Conservation (phyloP, 1,284 basidiomycete genomes). For the Boletellus deceptivus region DNA sequence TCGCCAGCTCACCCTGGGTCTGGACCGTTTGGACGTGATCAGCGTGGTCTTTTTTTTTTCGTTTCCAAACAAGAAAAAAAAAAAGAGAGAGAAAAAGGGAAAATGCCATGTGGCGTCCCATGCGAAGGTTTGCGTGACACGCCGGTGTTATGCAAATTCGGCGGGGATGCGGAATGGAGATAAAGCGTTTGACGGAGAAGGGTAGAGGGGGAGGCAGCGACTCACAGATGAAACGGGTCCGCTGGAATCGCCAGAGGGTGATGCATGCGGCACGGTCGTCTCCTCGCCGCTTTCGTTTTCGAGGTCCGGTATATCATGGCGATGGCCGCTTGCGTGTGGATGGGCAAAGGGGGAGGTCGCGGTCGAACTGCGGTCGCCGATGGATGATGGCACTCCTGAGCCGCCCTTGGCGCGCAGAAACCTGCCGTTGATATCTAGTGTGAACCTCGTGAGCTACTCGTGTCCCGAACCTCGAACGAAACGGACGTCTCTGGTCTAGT, state of each 20-base stretch:
- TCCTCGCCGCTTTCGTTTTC: constrained; percentile 18
- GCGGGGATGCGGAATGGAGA: neutral
- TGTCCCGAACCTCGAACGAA: neutral
- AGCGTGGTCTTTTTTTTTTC: constrained; percentile 3
- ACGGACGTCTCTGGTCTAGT: neutral
- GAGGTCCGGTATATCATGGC: neutral
- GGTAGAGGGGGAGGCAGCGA: neutral
- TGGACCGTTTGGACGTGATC: constrained; percentile 9
- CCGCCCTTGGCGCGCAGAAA: constrained; percentile 14
- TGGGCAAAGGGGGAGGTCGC: neutral
- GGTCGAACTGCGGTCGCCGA: neutral
- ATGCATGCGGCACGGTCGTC: neutral
- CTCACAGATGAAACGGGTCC: constrained; percentile 15
- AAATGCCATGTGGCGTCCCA: too few species aligned
- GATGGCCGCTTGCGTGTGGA: neutral
- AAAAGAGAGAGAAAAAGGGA: too few species aligned
- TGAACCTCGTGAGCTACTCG: constrained; percentile 6
- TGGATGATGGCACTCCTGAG: neutral
- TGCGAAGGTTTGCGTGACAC: too few species aligned
- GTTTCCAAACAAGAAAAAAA: too few species aligned
- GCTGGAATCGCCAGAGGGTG: neutral
- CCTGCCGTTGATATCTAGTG: constrained; percentile 1
- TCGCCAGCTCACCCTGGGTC: constrained; percentile 12
- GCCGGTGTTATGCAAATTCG: too few species aligned
- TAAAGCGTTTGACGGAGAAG: neutral